These are phyloP conservation scores for Gossypium herbaceum DNA, from an alignment of 345 rosid genomes.

Conservation along the genomic window DNA sequence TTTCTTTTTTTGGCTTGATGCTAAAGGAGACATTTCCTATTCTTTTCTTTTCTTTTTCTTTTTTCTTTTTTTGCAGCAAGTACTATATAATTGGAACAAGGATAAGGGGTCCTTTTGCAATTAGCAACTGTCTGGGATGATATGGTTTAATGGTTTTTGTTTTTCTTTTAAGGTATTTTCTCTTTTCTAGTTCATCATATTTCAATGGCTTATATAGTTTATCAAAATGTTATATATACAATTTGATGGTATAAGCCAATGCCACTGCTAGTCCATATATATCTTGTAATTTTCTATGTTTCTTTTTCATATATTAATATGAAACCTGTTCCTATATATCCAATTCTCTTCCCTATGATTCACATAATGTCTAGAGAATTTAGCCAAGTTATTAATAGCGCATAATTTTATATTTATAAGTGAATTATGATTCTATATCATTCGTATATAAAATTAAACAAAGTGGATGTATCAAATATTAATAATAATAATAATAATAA, in stretches of 20 bases:
- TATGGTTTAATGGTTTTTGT: conserved; percentile 1
- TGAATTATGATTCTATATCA: too few species aligned
- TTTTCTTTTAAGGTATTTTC: conserved; percentile 2
- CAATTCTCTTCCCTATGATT: neutral
- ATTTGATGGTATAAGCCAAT: conserved; percentile 15
- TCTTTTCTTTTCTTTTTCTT: neutral
- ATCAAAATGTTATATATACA: conserved; percentile 3
- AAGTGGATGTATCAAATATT: too few species aligned
- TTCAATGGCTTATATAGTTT: conserved; percentile 5
- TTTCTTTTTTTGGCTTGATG: neutral
- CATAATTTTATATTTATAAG: too few species aligned
- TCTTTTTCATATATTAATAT: neutral
- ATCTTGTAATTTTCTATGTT: conserved; percentile 4
- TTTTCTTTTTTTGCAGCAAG: neutral
- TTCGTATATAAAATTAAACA: too few species aligned
- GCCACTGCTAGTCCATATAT: neutral
- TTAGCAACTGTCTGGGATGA: neutral
- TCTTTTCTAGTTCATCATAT: neutral
- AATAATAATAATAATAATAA: too few species aligned
- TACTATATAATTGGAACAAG: neutral
- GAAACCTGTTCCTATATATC: neutral
- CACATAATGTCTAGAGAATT: too few species aligned
- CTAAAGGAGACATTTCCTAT: neutral
- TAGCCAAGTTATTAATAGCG: too few species aligned
- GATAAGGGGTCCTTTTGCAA: neutral